Conservation (phyloP, 2,329 filamentous ascomycete genomes). For the Pseudogymnoascus sp. region DNA sequence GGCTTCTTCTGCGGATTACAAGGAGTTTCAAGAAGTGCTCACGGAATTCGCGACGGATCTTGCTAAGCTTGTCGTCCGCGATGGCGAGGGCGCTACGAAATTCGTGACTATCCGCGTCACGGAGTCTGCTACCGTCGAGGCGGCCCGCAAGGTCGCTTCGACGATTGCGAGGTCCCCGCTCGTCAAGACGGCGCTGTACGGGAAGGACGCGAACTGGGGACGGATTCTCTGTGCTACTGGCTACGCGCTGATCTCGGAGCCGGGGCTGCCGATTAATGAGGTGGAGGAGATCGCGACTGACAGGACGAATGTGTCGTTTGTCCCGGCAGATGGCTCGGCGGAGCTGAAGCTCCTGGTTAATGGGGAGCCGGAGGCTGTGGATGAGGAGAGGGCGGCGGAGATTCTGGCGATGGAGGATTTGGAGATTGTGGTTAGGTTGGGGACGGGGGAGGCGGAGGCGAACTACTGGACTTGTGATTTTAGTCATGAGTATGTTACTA, state of each 20-base stretch:
- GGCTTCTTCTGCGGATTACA: constrained; percentile 54
- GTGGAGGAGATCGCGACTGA: constrained; percentile 61
- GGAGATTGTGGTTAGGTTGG: constrained; percentile 69
- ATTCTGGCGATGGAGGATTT: constrained; percentile 73
- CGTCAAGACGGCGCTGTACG: constrained; percentile 95
- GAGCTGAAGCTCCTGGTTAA: constrained; percentile 72
- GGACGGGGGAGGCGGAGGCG: constrained; percentile 61
- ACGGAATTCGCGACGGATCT: constrained; percentile 75
- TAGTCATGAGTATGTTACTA: constrained; percentile 68
- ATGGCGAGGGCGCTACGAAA: constrained; percentile 96
- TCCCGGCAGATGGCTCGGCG: constrained; percentile 68
- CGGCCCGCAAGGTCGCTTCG: constrained; percentile 73
- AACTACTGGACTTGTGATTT: constrained; percentile 84
- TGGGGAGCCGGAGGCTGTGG: constrained; percentile 72
- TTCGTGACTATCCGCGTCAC: constrained; percentile 88
- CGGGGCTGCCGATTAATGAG: constrained; percentile 50
- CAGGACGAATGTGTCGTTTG: constrained; percentile 70
- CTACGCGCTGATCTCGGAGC: constrained; percentile 62
- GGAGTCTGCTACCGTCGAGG: constrained; percentile 62
- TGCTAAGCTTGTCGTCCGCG: constrained; percentile 87
- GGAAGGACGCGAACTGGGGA: constrained; percentile 97
- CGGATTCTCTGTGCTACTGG: constrained; percentile 92
- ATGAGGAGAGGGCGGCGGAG: constrained; percentile 69
- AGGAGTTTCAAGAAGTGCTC: constrained; percentile 64
- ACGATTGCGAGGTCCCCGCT: constrained; percentile 87